Percentiles rank a stretch among this genome's conserved stretches.
phyloP scores from a whole-genome alignment of 2,329 filamentous ascomycete genomes.

The Fusarium verticillioides region DNA sequence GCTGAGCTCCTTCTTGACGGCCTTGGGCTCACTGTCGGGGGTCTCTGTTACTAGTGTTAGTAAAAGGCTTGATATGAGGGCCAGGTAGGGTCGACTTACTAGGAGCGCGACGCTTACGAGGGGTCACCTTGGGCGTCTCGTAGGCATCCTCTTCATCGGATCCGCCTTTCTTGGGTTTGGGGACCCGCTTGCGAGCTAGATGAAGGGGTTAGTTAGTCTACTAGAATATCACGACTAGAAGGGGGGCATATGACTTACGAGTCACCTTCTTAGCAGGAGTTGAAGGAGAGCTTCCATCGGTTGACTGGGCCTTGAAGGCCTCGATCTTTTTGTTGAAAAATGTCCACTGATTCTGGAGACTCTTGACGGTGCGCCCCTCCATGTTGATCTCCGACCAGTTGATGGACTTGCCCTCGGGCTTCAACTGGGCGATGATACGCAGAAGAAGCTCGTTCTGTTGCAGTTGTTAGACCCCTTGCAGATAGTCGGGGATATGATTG shows the following conservation, averaged over 20 bases:
- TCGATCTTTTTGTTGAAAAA: slow-evolving; percentile 50
- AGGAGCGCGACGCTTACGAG: slow-evolving; percentile 34
- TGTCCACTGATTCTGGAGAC: slow-evolving; percentile 52
- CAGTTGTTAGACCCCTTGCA: background rate
- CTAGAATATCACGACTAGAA: background rate
- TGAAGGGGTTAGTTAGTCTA: slow-evolving; percentile 2
- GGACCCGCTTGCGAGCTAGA: slow-evolving; percentile 38
- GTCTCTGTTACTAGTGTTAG: slow-evolving; percentile 21
- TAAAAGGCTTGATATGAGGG: background rate
- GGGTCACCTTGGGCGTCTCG: slow-evolving; percentile 8
- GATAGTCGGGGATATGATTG: background rate
- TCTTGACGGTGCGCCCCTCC: slow-evolving; percentile 53
- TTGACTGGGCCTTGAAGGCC: slow-evolving; percentile 47
- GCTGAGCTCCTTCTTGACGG: slow-evolving; percentile 24
- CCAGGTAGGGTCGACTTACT: slow-evolving; percentile 12
- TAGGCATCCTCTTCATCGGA: slow-evolving; percentile 3
- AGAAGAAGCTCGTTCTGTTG: slow-evolving; percentile 51
- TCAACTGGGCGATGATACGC: slow-evolving; percentile 50
- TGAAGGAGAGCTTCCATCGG: background rate
- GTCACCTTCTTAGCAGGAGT: slow-evolving; percentile 38
- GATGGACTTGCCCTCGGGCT: slow-evolving; percentile 48
- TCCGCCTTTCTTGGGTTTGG: slow-evolving; percentile 26
- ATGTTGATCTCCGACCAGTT: slow-evolving; percentile 52
- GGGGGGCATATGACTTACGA: slow-evolving; percentile 20
- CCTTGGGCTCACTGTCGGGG: slow-evolving; percentile 31